These are phyloP conservation scores for Cardamine chenopodiifolia DNA, from an alignment of 345 rosid genomes.

Conservation along the genomic window DNA sequence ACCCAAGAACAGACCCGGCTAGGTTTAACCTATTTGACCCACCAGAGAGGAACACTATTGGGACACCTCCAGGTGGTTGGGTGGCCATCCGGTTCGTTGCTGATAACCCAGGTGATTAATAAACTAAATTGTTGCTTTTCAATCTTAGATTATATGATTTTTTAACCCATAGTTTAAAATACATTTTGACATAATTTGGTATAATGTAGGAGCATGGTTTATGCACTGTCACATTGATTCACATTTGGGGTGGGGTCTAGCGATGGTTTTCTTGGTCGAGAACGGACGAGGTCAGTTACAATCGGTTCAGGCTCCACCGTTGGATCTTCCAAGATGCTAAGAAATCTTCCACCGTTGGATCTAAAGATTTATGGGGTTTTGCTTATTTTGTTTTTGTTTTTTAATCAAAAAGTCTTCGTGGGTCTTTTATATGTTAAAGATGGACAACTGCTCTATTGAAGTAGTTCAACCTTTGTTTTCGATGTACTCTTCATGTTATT, in stretches of 20 bases:
- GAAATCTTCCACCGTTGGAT: conserved; percentile 28
- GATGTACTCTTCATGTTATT: conserved; percentile 26
- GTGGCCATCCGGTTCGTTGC: conserved; percentile 80
- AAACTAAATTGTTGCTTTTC: background rate
- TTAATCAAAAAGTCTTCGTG: conserved; percentile 11
- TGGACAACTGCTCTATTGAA: conserved; percentile 30
- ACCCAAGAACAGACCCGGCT: conserved; percentile 66
- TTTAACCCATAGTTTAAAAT: background rate
- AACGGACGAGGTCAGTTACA: conserved; percentile 74
- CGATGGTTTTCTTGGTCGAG: conserved; percentile 72
- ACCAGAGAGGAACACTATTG: conserved; percentile 77
- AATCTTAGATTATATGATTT: background rate
- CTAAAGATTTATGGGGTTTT: conserved; percentile 17
- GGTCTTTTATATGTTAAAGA: conserved; percentile 16
- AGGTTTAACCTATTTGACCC: conserved; percentile 83
- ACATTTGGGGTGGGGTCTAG: conserved; percentile 77
- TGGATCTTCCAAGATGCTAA: conserved; percentile 82
- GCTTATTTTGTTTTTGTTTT: background rate
- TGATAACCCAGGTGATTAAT: conserved; percentile 77
- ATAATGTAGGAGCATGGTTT: conserved; percentile 40
- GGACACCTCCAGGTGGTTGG: conserved; percentile 92
- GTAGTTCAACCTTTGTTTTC: conserved; percentile 24
- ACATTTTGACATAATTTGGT: conserved; percentile 45
- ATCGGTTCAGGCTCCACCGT: conserved; percentile 82
- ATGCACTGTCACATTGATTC: conserved; percentile 49